Base-by-base conservation (phyloP, 164 flowering plant genomes). In the Tinospora cordifolia region DNA sequence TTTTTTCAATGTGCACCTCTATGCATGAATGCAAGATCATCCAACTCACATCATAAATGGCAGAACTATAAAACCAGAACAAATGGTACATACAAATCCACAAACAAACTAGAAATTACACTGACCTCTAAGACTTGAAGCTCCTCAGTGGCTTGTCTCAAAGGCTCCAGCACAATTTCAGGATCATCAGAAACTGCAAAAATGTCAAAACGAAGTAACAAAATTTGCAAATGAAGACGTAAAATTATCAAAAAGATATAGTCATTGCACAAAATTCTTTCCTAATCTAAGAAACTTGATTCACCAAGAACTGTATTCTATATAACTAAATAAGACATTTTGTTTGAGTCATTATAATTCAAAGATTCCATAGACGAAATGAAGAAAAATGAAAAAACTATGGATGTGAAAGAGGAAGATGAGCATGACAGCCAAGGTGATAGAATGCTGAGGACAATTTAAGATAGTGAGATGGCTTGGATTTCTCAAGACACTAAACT, bases 91-190 rank as follows among this genome's bases (percentile, higher is more conserved):
- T 24, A 40, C 7, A 21, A 66, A 66, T 22, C 7, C n/a, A 13
- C 21, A 67, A 13, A 9, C 26, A 59, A 67, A 40, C 34, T 58
- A 7, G 51, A 49, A 39, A 63, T 63, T 24, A 68, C 30, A 74
- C 80, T 68, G 36, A 91, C 98, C 97, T 94, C 97, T 79, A 94
- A 70, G 46, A 84, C 74, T 80, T 88, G 77, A 72, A 92, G 91
- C 70, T 84, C 93, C 70, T 85, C 90, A 4, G 90, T 81, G 71
- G 99, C 99, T 84, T 89, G 90, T 62, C 77, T 85, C 65, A 94
- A 78, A 65, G 90, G 84, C 71, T 87, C 88, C 62, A 94, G 77
- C 71, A 92, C 93, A 3, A 82, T 66, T 17, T 85, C 89, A 26
- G 89, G 77, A 81, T 89, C 81, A 70, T 88, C 89, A 76, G 69